Conservation (phyloP, 208 protist species). For the Leishmania aethiopica region DNA sequence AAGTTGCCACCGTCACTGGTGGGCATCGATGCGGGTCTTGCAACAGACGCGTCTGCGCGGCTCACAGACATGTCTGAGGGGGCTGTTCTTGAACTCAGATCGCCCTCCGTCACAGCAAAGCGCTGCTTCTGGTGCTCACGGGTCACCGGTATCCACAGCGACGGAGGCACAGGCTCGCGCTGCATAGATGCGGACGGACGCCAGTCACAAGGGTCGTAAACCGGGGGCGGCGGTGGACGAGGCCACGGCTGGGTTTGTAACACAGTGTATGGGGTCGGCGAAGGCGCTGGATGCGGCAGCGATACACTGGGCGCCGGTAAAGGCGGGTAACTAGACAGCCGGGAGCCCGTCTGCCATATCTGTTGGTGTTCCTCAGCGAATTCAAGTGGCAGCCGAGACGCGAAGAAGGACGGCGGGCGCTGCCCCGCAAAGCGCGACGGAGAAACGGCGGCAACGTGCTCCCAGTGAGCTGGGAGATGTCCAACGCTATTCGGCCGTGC, state of each 20-base stretch:
- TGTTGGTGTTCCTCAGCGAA: not conserved
- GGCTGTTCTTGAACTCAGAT: not conserved
- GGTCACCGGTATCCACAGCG: not conserved
- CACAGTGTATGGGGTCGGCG: not conserved
- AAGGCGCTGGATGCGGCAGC: not conserved
- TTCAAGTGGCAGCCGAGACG: not conserved
- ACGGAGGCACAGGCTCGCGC: not conserved
- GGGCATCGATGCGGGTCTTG: not conserved
- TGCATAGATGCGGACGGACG: not conserved
- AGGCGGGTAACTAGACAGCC: not conserved
- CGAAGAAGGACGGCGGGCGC: not conserved
- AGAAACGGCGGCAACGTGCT: not conserved
- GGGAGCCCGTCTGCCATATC: not conserved
- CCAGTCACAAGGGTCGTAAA: not conserved
- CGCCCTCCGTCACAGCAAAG: not conserved
- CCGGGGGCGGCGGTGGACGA: not conserved
- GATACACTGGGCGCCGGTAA: not conserved
- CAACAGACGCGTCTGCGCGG: not conserved
- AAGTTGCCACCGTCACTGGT: not conserved
- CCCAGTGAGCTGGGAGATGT: not conserved
- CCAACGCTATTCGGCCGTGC: not conserved
- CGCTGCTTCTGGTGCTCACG: not conserved
- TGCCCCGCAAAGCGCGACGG: not conserved
- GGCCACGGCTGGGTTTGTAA: not conserved
- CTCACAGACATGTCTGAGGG: not conserved